Evolutionary conservation across 1,284 basidiomycete species (phyloP).

Genomic region (Ceratobasidium sp.): DNA sequence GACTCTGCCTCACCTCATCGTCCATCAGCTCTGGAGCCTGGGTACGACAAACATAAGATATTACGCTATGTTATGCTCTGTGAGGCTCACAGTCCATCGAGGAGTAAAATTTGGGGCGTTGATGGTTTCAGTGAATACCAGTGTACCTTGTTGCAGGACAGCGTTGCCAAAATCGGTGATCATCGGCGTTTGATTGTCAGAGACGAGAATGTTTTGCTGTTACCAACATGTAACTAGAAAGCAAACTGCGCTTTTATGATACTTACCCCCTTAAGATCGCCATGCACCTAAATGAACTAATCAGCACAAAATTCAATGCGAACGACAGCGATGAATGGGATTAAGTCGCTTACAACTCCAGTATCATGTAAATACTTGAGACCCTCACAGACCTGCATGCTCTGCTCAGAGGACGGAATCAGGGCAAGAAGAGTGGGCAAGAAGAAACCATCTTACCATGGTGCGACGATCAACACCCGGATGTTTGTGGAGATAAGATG

Average conservation of each 20-base stretch:
- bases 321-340: neutral
- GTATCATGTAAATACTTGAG: neutral
- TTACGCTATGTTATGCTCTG: neutral
- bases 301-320: neutral
- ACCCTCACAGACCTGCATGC: neutral
- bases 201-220: neutral
- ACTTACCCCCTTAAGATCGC: neutral
- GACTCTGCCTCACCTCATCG: neutral
- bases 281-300: neutral
- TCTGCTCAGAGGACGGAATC: neutral
- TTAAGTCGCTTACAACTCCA: neutral
- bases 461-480: neutral
- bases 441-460: neutral
- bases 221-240: neutral
- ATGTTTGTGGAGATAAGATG: neutral
- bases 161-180: constrained; percentile 8
- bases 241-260: neutral
- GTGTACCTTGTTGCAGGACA: neutral
- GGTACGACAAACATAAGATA: no score
- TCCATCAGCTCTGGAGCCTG: constrained; percentile 9
- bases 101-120: neutral
- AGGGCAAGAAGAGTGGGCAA: no score
- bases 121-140: neutral
- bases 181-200: neutral
- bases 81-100: neutral